Percentiles rank a stretch among this genome's conserved stretches.
Evolutionary conservation across 805 yeast genomes (phyloP).

Genomic region (Wickerhamia fluorescens): DNA sequence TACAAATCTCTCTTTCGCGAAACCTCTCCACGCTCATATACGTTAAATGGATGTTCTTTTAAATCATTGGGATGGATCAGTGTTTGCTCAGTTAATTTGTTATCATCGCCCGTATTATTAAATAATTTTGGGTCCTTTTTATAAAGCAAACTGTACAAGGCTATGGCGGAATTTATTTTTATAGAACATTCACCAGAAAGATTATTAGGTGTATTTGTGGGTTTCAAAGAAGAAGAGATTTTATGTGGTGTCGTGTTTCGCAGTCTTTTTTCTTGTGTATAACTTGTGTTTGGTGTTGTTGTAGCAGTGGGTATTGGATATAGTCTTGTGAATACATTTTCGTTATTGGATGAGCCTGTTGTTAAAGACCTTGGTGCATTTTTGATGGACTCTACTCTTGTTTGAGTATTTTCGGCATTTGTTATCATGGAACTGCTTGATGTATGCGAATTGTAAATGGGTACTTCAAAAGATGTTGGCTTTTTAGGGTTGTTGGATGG

Average conservation of each 20-base stretch:
- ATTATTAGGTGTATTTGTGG: no score
- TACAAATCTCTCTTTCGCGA: slow-evolving; percentile 42
- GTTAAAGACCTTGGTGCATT: slow-evolving; percentile 1
- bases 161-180: slow-evolving; percentile 2
- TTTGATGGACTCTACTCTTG: no score
- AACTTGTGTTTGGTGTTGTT: slow-evolving; percentile 1
- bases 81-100: neutral
- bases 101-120: slow-evolving; percentile 3
- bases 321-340: slow-evolving; percentile 8
- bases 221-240: no score
- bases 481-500: no score
- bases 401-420: no score
- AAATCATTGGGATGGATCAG: neutral
- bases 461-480: no score
- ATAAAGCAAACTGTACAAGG: slow-evolving; percentile 17
- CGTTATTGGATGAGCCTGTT: slow-evolving; percentile 5
- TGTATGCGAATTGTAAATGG: no score
- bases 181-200: no score
- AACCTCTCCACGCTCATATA: slow-evolving; percentile 59
- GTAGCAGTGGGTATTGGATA: slow-evolving; percentile 5
- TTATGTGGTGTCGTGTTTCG: no score
- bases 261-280: neutral
- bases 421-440: no score
- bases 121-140: slow-evolving; percentile 23
- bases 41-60: slow-evolving; percentile 22